A percentile compares a stretch with the other conserved stretches of the same genome.
These are phyloP conservation scores for Kluyveromyces aestuarii DNA, from an alignment of 805 yeast species.

Conservation along the genomic window DNA sequence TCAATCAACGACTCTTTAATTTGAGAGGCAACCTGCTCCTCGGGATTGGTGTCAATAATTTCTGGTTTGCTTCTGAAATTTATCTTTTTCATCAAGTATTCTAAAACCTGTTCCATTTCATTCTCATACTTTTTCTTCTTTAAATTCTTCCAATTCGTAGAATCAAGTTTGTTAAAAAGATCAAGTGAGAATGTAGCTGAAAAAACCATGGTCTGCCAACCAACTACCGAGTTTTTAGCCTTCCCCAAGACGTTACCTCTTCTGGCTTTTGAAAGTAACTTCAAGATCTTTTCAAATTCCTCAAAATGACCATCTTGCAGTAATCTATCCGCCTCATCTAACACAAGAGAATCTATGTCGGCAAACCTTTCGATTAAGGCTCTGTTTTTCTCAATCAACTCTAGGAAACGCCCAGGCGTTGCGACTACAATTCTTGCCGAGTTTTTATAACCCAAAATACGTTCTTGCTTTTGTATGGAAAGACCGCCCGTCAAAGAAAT, in stretches of 20 bases:
- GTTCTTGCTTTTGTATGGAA: constrained; percentile 86
- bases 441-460: constrained; percentile 55
- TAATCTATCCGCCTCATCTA: constrained; percentile 94
- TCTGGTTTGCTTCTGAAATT: constrained; percentile 63
- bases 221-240: constrained; percentile 33
- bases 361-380: constrained; percentile 33
- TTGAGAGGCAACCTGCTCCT: constrained; percentile 62
- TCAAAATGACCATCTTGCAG: constrained; percentile 95
- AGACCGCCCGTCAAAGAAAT: constrained; percentile 89
- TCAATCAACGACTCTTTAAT: constrained; percentile 83
- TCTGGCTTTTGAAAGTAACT: constrained; percentile 46
- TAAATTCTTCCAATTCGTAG: constrained; percentile 26
- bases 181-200: constrained; percentile 89
- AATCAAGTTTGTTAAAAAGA: constrained; percentile 65
- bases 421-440: constrained; percentile 78
- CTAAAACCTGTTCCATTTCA: constrained; percentile 50
- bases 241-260: constrained; percentile 26
- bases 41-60: constrained; percentile 80
- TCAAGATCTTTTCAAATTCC: constrained; percentile 76
- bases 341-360: constrained; percentile 44
- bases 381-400: constrained; percentile 58
- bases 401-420: constrained; percentile 91
- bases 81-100: constrained; percentile 58
- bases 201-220: constrained; percentile 83
- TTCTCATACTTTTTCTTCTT: constrained; percentile 19